phyloP scores from a whole-genome alignment of 352 stramenopile genomes.

The Globisporangium nodosum region DNA sequence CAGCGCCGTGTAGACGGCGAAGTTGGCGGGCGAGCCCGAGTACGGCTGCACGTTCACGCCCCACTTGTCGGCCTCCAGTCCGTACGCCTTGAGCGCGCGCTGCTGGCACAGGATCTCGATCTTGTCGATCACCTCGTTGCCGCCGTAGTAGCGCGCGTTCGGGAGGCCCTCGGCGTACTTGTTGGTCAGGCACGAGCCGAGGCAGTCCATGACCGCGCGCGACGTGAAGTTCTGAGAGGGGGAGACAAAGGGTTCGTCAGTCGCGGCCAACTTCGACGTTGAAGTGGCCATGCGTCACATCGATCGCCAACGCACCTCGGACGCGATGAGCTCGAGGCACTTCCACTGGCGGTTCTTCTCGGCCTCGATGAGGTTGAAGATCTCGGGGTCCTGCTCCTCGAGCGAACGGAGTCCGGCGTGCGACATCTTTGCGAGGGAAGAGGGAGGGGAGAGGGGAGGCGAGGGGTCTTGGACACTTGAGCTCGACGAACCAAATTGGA shows the following conservation, averaged over 20 bases:
- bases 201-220: conserved; percentile 97
- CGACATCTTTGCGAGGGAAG: conserved; percentile 28
- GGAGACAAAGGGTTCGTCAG: background rate
- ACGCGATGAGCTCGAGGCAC: conserved; percentile 98
- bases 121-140: conserved; percentile 98
- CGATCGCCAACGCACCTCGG: conserved; percentile 53
- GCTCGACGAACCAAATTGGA: conserved; percentile 19
- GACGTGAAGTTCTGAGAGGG: conserved; percentile 94
- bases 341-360: conserved; percentile 98
- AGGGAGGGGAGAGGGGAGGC: background rate
- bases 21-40: conserved; percentile 97
- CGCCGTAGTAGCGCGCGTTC: conserved; percentile 96
- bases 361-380: conserved; percentile 98
- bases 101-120: conserved; percentile 93
- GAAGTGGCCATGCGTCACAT: background rate
- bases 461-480: background rate
- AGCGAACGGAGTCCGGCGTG: conserved; percentile 77
- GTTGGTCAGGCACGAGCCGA: conserved; percentile 98
- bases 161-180: conserved; percentile 99
- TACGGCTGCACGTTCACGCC: conserved; percentile 99
- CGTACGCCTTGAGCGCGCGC: conserved; percentile 93
- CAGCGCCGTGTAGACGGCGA: conserved; percentile 98
- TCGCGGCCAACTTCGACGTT: conserved; percentile 9
- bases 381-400: conserved; percentile 93
- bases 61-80: conserved; percentile 92